phyloP scores from a whole-genome alignment of 805 yeast species.

The Candida silvatica region DNA sequence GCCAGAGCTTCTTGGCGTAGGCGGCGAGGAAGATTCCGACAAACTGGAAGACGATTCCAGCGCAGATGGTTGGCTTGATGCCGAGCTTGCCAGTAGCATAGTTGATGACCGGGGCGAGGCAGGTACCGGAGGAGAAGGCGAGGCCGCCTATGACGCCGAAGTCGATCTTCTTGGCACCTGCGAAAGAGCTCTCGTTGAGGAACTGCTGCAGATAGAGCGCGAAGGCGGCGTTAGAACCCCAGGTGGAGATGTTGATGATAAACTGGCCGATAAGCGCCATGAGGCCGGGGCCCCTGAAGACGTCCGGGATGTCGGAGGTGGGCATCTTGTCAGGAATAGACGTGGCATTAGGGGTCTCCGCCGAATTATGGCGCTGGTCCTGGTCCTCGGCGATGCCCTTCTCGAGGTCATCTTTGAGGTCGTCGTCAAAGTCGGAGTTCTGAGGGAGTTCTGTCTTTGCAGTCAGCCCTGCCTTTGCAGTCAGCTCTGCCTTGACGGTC shows the following conservation, averaged over 20 bases:
- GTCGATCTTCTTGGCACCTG: slow-evolving; percentile 45
- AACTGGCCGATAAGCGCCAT: slow-evolving; percentile 34
- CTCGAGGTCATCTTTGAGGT: too few species aligned
- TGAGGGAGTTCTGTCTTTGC: too few species aligned
- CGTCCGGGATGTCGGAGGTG: slow-evolving; percentile 50
- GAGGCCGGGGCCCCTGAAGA: slow-evolving; percentile 64
- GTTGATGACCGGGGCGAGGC: slow-evolving; percentile 15
- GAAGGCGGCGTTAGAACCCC: slow-evolving; percentile 62
- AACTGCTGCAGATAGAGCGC: slow-evolving; percentile 53
- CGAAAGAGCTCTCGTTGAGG: slow-evolving; percentile 35
- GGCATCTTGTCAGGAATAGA: slow-evolving; percentile 9
- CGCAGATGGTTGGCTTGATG: slow-evolving; percentile 11
- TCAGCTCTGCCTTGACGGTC: too few species aligned
- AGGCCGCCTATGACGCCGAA: slow-evolving; percentile 58
- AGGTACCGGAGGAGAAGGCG: slow-evolving; percentile 15
- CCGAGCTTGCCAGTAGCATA: slow-evolving; percentile 16
- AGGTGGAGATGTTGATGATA: slow-evolving; percentile 45
- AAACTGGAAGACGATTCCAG: slow-evolving; percentile 35
- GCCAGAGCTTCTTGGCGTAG: slow-evolving; percentile 25
- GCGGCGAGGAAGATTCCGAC: slow-evolving; percentile 33
- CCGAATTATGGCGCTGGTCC: too few species aligned
- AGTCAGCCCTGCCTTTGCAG: too few species aligned
- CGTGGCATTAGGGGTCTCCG: too few species aligned
- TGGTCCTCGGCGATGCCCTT: too few species aligned
- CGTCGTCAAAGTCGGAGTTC: too few species aligned